phyloP scores from a whole-genome alignment of 2,329 filamentous ascomycete species.

The Aurifilum marmelostoma region DNA sequence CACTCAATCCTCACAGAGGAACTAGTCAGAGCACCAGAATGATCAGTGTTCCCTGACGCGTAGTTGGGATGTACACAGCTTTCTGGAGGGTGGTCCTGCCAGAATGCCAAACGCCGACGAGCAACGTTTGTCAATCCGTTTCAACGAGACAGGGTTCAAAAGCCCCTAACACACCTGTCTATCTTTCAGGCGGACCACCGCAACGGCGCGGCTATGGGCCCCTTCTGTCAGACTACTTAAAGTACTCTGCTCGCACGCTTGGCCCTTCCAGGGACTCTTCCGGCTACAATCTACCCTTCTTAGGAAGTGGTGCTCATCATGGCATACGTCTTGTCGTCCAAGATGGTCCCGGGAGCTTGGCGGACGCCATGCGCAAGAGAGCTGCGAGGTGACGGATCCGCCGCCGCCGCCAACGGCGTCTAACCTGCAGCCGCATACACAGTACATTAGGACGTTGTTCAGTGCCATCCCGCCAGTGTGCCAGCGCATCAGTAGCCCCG shows the following conservation, averaged over 20 bases:
- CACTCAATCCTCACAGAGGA: neutral
- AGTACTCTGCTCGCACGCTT: neutral
- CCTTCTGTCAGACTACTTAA: neutral
- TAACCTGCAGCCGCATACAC: neutral
- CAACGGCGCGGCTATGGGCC: neutral
- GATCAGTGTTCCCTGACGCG: neutral
- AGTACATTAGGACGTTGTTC: neutral
- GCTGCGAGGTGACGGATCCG: constrained; percentile 5
- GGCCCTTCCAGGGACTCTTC: neutral
- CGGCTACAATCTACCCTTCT: neutral
- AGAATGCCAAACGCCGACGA: neutral
- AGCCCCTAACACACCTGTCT: neutral
- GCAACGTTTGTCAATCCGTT: neutral
- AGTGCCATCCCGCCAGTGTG: neutral
- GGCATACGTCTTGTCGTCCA: neutral
- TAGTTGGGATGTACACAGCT: neutral
- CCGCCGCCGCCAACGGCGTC: constrained; percentile 11
- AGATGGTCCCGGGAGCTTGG: neutral
- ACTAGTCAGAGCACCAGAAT: neutral
- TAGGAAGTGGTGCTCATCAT: neutral
- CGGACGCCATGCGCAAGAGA: neutral
- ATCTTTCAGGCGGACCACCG: neutral
- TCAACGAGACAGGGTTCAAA: neutral
- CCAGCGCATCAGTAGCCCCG: neutral
- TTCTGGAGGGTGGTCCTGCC: neutral